Base-by-base conservation (phyloP, 805 yeast species). In the Hanseniaspora nectarophila region DNA sequence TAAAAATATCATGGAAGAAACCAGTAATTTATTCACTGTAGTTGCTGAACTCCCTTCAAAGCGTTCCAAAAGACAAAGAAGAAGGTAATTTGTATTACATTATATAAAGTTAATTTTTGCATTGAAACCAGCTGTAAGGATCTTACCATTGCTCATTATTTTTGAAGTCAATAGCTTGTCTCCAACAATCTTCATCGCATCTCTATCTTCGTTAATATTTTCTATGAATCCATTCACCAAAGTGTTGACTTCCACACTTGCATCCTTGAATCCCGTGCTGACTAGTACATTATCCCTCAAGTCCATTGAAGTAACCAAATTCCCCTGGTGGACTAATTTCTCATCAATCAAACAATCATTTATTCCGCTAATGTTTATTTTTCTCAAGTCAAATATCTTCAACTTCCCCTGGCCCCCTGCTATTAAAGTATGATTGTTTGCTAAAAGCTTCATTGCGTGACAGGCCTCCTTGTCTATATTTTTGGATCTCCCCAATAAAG, bases 51-150 rank as follows among this genome's bases (percentile, higher is more conserved):
- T 47, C 6, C 51, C 51, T 2, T 40, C 28, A 2, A 47, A 47
- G 20, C 24, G 51, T 16, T 32, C 51, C n/a, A 47, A 47, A 26
- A 47, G 51, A 40, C 51, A 47, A 20, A 43, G 51, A 29, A 47
- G 51, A 40, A 47, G 51, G 33, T 47, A 32, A 20, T 12, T 4
- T n/a, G 20, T 12, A 20, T 15, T 18, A 2, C 16, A 18, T 21
- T 21, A 37, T 37, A 47, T 31, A 10, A 39, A 12, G 35, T 34
- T 34, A 13, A 47, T 29, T 33, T 47, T 47, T 21, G 45, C 6
- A 33, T 40, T 40, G 26, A 47, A 47, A 5, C 51, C 51, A 23
- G 38, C 51, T 4, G 51, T 29, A 4, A 21, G 9, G 5, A 47
- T 34, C 16, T 24, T 16, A 2, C 45, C 45, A 26, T 47, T 16